Conservation (phyloP, 371 early-diverging fungal genomes). For the Rhizopus delemar region DNA sequence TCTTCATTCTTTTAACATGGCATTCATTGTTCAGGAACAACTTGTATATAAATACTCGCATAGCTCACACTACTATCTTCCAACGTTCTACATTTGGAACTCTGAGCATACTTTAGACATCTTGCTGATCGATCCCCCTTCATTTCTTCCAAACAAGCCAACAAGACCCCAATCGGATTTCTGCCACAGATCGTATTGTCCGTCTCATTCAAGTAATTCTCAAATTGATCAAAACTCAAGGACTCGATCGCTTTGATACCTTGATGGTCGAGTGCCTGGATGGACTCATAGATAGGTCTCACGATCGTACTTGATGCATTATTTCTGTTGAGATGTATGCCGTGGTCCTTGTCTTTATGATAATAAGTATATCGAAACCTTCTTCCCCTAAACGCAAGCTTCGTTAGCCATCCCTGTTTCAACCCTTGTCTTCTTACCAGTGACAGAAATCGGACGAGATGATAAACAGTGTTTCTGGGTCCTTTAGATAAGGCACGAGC, state of each 20-base stretch:
- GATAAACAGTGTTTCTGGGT: slow-evolving; percentile 76
- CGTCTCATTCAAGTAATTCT: slow-evolving; percentile 69
- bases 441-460: slow-evolving; percentile 97
- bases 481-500: slow-evolving; percentile 69
- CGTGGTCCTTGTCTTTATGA: slow-evolving; percentile 29
- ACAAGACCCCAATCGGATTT: slow-evolving; percentile 84
- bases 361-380: slow-evolving; percentile 73
- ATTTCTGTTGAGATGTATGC: neutral
- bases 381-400: slow-evolving; percentile 47
- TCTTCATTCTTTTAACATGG: too few species aligned
- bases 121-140: slow-evolving; percentile 10
- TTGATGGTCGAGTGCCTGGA: slow-evolving; percentile 74
- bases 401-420: neutral
- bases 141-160: slow-evolving; percentile 60
- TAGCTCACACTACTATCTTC: slow-evolving; percentile 78
- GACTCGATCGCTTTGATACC: slow-evolving; percentile 79
- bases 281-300: slow-evolving; percentile 69
- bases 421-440: slow-evolving; percentile 57
- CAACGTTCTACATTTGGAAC: slow-evolving; percentile 51
- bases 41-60: slow-evolving; percentile 52
- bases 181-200: slow-evolving; percentile 93
- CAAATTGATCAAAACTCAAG: slow-evolving; percentile 61
- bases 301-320: slow-evolving; percentile 16
- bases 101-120: slow-evolving; percentile 90
- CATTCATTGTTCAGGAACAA: neutral